phyloP scores from a whole-genome alignment of 306 rosid genomes.

The Dalbergia cultrata region DNA sequence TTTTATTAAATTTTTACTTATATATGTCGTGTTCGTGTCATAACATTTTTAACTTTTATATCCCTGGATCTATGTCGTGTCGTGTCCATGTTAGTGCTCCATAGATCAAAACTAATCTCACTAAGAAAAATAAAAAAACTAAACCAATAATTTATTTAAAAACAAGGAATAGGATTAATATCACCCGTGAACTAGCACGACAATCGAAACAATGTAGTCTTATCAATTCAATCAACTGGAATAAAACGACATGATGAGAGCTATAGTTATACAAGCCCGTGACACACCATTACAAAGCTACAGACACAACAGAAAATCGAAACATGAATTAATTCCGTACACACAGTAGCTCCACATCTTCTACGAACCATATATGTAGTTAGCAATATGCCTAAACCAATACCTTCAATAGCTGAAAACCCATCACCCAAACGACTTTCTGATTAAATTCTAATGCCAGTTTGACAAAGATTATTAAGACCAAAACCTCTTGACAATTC shows the following conservation, averaged over 20 bases:
- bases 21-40: no score
- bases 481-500: neutral
- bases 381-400: slow-evolving; percentile 36
- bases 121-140: no score
- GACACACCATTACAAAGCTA: slow-evolving; percentile 45
- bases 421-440: slow-evolving; percentile 16
- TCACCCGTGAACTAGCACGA: slow-evolving; percentile 56
- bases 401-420: neutral
- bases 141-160: no score
- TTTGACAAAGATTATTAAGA: slow-evolving; percentile 9
- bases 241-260: slow-evolving; percentile 38
- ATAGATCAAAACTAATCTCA: no score
- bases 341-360: slow-evolving; percentile 31
- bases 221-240: slow-evolving; percentile 39
- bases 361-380: neutral
- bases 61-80: no score
- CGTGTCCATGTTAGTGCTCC: no score
- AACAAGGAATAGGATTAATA: neutral
- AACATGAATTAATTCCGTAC: slow-evolving; percentile 33
- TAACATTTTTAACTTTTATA: no score
- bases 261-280: slow-evolving; percentile 45
- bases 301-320: slow-evolving; percentile 12
- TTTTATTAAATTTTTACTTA: no score
- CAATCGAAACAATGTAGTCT: slow-evolving; percentile 14
- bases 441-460: slow-evolving; percentile 1